Base-by-base conservation (phyloP, 768 basidiomycete species). In the Heimioporus sp. region DNA sequence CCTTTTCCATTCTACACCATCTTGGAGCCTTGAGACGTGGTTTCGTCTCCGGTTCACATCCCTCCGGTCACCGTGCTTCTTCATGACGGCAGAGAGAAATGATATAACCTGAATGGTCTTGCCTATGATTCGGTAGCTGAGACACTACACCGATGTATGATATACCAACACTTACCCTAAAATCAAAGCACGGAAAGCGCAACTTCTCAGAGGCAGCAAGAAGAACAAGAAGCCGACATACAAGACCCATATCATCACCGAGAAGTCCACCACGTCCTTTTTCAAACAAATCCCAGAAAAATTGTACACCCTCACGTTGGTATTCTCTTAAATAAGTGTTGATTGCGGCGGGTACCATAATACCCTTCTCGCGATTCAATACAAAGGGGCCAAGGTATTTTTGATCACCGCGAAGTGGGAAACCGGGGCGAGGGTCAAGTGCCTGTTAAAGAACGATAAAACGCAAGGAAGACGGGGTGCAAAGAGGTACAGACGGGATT, bases 101-200 rank as follows among this genome's bases (percentile, higher is more conserved):
- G 87, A 80, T 41, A 94, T 90, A 21, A 93, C 86, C 67, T 98
- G 96, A 19, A 98, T 93, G 0, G 96, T 98, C 79, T 98, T 98
- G 87, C 96, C 77, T 73, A 50, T 45, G 19, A 49, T 43, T 54
- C 55, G 17, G 51, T 21, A 15, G 28, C 24, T 57, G 36, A 54
- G 55, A 41, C 28, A 6, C 10, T 10, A 32, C 51, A 55, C 20
- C 3, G 40, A 46, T 30, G 46, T 30, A 16, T 16, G 34, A 42
- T 38, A 44, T 2, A 31, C 37, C 41, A 17, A 9, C 19, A 61
- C 63, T 54, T 50, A 66, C 67, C 69, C 65, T 70, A 50, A n/a
- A 38, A 53, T 52, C 31, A 48, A 48, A 40, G 17, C 10, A 28
- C 3, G 24, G 24, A 28, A 28, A 16, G 10, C 8, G 30, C 1